These are phyloP conservation scores for Prosopis cineraria DNA, from an alignment of 306 rosid genomes.

Conservation along the genomic window DNA sequence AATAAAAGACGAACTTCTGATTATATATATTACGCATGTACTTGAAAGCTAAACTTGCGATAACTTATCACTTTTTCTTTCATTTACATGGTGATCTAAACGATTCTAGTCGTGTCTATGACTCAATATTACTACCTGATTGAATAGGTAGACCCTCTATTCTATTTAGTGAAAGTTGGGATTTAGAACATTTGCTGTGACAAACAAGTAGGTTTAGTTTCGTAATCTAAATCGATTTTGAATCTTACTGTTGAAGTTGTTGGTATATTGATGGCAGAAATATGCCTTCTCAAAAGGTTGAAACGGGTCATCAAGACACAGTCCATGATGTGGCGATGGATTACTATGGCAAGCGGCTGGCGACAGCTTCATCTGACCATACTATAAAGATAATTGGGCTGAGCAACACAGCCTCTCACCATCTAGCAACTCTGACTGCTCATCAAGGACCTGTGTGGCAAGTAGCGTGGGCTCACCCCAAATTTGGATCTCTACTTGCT, in stretches of 20 bases:
- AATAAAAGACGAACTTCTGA: background rate
- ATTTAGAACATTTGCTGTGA: background rate
- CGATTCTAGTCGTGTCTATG: background rate
- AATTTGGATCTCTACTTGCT: constrained; percentile 69
- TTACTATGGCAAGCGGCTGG: constrained; percentile 74
- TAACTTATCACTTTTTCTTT: background rate
- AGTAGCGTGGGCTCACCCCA: constrained; percentile 79
- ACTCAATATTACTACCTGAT: background rate
- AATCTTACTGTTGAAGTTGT: background rate
- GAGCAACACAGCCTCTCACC: constrained; percentile 62
- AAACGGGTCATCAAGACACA: constrained; percentile 72
- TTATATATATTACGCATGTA: background rate
- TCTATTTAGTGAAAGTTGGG: background rate
- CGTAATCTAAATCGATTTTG: background rate
- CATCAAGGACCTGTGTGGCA: constrained; percentile 83
- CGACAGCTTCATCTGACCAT: constrained; percentile 73
- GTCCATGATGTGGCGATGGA: constrained; percentile 77
- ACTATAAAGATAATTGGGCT: constrained; percentile 71
- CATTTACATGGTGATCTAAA: background rate
- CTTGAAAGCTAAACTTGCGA: background rate
- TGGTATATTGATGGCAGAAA: constrained; percentile 33
- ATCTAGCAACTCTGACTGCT: constrained; percentile 65
- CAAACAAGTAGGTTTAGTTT: constrained; percentile 1
- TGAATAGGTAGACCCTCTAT: background rate
- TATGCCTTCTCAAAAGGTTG: constrained; percentile 70